Evolutionary conservation across 257 asterid genomes (phyloP), one percentile per base, ranked within the genome.

Genomic region (Solanum ossicruentum): DNA sequence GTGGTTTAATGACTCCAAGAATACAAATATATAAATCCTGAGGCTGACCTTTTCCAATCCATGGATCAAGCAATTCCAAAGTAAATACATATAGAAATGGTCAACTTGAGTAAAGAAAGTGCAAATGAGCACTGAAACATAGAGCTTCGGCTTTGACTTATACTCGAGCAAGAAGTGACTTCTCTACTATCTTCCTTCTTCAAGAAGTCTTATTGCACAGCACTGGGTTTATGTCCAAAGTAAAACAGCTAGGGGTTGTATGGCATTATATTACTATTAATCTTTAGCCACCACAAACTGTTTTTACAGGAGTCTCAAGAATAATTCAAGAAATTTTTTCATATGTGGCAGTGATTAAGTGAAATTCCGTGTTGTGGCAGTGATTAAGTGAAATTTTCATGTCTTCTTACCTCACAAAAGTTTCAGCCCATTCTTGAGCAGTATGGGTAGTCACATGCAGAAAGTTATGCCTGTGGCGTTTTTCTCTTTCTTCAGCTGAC

Each of bases 381-480:
- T 23, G 66, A 65, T 47, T 17, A 77, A 47, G 70, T 45, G 81
- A 45, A 12, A 12, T 77, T 16, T 28, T 78, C 26, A 78, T 78
- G 49, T 93, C 77, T 60, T 88, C 93, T 86, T 78, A 95, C 99
- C 99, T 93, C 85, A 96, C 95, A 56, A 96, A 96, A 89, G 92
- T 89, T 89, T 96, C 98, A 60, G 98, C 99, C 99, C 99, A 96
- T 84, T 95, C 96, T 92, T 93, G 98, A 86, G 99, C 97, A 89
- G 99, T 96, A 91, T 94, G 99, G 83, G 91, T 93, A 21, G 98
- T 95, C 90, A 96, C 98, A 72, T 96, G 99, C 66, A 88, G 85
- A 86, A 91, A 96, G 88, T 96, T 96, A 88, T 91, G 97, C 63
- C 87, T 89, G 86, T 96, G 99, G 54, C 98, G 99, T 85, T 96